Percentiles rank a stretch among this genome's conserved stretches.
Conservation (phyloP, 163 green algal genomes). For the Trebouxiophyceae sp. region DNA sequence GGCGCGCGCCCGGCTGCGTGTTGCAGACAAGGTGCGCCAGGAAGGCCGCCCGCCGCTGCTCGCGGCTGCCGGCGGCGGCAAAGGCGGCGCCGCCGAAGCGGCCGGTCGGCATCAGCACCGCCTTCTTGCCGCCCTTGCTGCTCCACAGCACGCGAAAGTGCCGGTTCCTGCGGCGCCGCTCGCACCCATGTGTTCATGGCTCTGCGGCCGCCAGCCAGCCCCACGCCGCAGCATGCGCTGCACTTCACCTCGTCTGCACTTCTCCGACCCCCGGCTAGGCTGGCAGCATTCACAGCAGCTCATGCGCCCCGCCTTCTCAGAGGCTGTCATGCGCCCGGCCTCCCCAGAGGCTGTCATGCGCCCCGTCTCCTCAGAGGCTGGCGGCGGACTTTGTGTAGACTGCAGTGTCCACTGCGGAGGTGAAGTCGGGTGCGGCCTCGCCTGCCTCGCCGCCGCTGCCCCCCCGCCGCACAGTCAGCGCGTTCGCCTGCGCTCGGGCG, state of each 20-base stretch:
- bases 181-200: not conserved
- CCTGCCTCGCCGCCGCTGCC: too few species aligned
- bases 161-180: conserved; percentile 39
- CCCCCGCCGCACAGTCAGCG: too few species aligned
- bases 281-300: too few species aligned
- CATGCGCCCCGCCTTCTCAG: too few species aligned
- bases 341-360: too few species aligned
- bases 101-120: conserved; percentile 45
- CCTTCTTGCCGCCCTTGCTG: conserved; percentile 70
- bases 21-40: conserved; percentile 56
- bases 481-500: too few species aligned
- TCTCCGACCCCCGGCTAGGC: too few species aligned
- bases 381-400: conserved; percentile 52
- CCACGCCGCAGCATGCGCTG: too few species aligned
- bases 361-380: too few species aligned
- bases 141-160: conserved; percentile 66
- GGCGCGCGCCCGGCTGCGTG: conserved; percentile 24
- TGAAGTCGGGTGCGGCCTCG: not conserved
- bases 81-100: too few species aligned
- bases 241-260: too few species aligned
- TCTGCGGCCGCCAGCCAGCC: not conserved
- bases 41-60: conserved; percentile 16
- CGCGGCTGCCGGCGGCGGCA: conserved; percentile 14
- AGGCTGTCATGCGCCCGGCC: too few species aligned
- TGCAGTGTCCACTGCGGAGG: conserved; percentile 57